These are phyloP conservation scores for Trichothecium roseum DNA, from an alignment of 2,329 filamentous ascomycete genomes.

Conservation along the genomic window DNA sequence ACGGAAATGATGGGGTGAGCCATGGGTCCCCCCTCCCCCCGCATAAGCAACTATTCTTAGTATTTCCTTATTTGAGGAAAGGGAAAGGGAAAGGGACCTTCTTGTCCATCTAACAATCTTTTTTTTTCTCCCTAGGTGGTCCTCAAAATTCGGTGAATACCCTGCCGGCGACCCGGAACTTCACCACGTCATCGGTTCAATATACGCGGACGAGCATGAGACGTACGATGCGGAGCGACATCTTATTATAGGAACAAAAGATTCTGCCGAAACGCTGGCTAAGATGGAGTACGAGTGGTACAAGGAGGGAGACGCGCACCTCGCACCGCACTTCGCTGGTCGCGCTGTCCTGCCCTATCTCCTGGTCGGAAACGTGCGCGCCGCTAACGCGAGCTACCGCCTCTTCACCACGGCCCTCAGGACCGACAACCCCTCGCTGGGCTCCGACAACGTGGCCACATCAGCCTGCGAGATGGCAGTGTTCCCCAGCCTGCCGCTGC, in stretches of 20 bases:
- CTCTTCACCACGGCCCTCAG: constrained; percentile 38
- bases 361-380: constrained; percentile 79
- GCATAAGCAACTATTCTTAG: too few relatives aligned
- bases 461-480: constrained; percentile 64
- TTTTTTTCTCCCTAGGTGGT: constrained; percentile 48
- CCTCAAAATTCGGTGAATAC: constrained; percentile 71
- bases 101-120: not conserved
- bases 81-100: not conserved
- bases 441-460: constrained; percentile 71
- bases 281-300: constrained; percentile 93
- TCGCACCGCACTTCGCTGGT: constrained; percentile 75
- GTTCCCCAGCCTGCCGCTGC: constrained; percentile 82
- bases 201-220: constrained; percentile 90
- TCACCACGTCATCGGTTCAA: constrained; percentile 78
- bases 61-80: not conserved
- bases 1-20: constrained; percentile 68
- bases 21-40: too few relatives aligned
- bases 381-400: constrained; percentile 72
- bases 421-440: constrained; percentile 40
- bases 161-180: constrained; percentile 89
- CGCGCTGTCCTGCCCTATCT: constrained; percentile 87
- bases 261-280: constrained; percentile 71
- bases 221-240: constrained; percentile 90
- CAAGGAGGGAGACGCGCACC: constrained; percentile 75
- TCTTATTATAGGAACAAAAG: constrained; percentile 76